Base-by-base conservation (phyloP, 1,139 yeast genomes). In the Zhuliangozyma parablackwelliae region DNA sequence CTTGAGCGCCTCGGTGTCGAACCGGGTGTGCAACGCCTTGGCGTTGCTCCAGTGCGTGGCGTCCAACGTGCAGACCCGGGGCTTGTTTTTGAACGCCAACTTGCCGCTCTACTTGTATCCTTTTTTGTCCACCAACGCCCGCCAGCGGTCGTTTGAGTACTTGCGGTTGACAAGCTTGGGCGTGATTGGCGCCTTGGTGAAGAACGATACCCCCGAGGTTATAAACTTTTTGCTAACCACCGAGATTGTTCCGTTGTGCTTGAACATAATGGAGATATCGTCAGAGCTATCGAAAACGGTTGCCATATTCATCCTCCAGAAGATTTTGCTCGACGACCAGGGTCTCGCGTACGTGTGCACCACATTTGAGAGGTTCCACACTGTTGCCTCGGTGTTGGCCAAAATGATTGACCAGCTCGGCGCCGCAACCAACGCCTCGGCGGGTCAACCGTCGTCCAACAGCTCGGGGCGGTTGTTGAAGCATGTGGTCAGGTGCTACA, bases 11-110 rank as follows among this genome's bases (percentile, higher is more conserved):
- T 78, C 88, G 9, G 82, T 89, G n/a, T 83, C 95, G 3, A 92
- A 90, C 57, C 71, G 97, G 36, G 97, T 92, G 9, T 92, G 98
- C 61, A 92, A 92, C 62, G 97, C 97, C 1, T 69, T 92, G 50
- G 97, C 97, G 7, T 72, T 92, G 36, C 71, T 92, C 47, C 98
- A 92, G 59, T 92, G 98, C 63, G 96, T 92, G 35, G 98, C 98
- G 2, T 86, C 96, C 1, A 96, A 92, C 56, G 82, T 83, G 31
- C 95, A 87, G 48, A 92, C 97, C 0, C 78, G 96, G 54, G 81
- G 80, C 23, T 73, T 83, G 39, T 90, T 92, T 51, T 67, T 92
- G 44, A 82, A 80, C 56, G 97, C 97, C 1, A 96, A 92, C 53
- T 80, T 92, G 41, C 97, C 97, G 30, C 70, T 92, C 39, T 92